phyloP scores from a whole-genome alignment of 208 protist genomes.

The Herpetomonas muscarum region DNA sequence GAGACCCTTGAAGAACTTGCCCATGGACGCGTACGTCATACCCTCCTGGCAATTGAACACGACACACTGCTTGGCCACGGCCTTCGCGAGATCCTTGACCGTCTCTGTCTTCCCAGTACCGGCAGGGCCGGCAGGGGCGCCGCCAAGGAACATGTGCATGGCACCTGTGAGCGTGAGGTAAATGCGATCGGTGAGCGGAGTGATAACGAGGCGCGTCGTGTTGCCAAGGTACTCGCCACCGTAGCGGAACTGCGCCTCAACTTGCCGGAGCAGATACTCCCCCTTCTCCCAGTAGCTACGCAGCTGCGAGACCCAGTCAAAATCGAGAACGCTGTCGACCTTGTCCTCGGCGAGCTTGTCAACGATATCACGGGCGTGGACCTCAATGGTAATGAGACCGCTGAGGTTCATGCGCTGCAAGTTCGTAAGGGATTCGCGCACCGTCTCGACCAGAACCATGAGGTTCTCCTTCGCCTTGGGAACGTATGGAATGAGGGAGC shows the following conservation, averaged over 20 bases:
- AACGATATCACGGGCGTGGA: constrained; percentile 95
- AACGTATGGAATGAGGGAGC: constrained; percentile 79
- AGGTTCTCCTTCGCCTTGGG: constrained; percentile 82
- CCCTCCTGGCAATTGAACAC: constrained; percentile 98
- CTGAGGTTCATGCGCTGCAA: constrained; percentile 92
- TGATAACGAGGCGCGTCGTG: constrained; percentile 96
- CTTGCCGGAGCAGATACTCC: constrained; percentile 88
- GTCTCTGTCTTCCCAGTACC: constrained; percentile 97
- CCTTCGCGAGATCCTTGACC: constrained; percentile 97
- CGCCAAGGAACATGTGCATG: constrained; percentile 95
- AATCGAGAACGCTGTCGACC: constrained; percentile 84
- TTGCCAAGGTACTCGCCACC: constrained; percentile 97
- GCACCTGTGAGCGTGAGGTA: constrained; percentile 96
- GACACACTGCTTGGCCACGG: constrained; percentile 96
- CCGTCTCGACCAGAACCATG: constrained; percentile 87
- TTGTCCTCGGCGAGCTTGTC: constrained; percentile 82
- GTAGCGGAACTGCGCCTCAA: constrained; percentile 93
- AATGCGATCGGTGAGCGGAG: constrained; percentile 95
- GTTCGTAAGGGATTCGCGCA: constrained; percentile 81
- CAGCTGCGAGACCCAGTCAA: constrained; percentile 97
- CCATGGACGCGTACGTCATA: constrained; percentile 96
- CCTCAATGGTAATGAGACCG: constrained; percentile 95
- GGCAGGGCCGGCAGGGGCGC: constrained; percentile 90
- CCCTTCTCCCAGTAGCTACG: constrained; percentile 96
- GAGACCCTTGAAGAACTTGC: constrained; percentile 97